Base-by-base conservation (phyloP, 2,329 filamentous ascomycete species). In the Alternaria sp. region DNA sequence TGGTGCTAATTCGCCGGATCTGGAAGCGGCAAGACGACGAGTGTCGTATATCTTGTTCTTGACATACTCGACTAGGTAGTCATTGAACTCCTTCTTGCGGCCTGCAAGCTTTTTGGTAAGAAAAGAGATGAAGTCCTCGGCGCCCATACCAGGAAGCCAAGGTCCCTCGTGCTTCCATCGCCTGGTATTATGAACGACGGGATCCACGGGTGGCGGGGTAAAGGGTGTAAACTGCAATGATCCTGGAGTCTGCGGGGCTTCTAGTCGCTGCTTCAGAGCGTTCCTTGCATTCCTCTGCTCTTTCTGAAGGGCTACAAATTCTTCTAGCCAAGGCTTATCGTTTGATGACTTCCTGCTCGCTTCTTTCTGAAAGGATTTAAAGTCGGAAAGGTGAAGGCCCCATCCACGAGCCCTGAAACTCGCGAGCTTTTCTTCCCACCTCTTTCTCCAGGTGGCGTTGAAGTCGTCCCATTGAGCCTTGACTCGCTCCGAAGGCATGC, bases 101-200 rank as follows among this genome's bases (percentile, higher is more conserved):
- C 73, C 72, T 2, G 81, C 78, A 4, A 85, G 77, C 62, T 83
- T 73, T 36, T 83, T 79, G 61, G 45, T 56, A 25, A 89, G 61
- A 66, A 85, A 89, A 2, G 73, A 69, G 49, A 83, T 75, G 71
- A 90, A 89, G 65, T 88, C 85, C 21, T 83, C 80, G 60, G 86
- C 82, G 30, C 83, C 83, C 81, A 88, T 84, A 13, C 84, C 84
- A 13, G 84, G 83, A 28, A 89, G 76, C 83, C 84, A 88, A n/a
- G 87, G 87, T 0, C 87, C 87, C 30, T 83, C 80, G 68, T 85
- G 86, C 73, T 87, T 86, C 83, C 86, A 89, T 73, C 86, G 81
- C 44, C 62, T 71, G 40, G 65, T 69, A 59, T 74, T 72, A 60
- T 74, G 75, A 15, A 70, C 70, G 4, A 54, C 60, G 23, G 63